Evolutionary conservation across 148 eudicot species (phyloP).

Genomic region (Arbutus unedo): DNA sequence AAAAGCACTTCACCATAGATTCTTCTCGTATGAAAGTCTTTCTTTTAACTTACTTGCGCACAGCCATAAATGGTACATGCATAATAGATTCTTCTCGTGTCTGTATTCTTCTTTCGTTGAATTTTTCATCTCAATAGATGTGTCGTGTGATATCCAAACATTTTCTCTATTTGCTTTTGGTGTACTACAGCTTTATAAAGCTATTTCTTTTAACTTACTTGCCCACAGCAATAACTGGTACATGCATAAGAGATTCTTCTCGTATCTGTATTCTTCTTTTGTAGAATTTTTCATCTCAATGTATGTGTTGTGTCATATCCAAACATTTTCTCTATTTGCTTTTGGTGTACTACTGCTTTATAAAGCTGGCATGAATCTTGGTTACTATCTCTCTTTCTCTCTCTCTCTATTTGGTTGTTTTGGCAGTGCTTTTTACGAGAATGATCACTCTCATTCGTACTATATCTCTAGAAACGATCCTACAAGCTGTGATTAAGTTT

Average conservation of each 20-base stretch:
- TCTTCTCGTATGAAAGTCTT: not conserved
- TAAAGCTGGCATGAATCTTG: not conserved
- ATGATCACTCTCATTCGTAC: not conserved
- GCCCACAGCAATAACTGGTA: not conserved
- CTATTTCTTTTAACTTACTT: not conserved
- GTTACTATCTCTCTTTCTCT: not conserved
- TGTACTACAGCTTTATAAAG: not conserved
- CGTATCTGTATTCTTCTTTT: not conserved
- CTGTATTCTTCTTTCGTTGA: not conserved
- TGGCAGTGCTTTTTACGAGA: not conserved
- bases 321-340: slow-evolving; percentile 1
- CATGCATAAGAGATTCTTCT: not conserved
- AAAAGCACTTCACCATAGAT: too few species aligned
- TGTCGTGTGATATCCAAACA: not conserved
- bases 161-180: slow-evolving; percentile 6
- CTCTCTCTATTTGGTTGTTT: not conserved
- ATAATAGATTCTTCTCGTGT: not conserved
- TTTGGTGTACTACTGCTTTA: not conserved
- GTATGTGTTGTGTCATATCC: not conserved
- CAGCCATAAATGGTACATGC: not conserved
- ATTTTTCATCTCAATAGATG: not conserved
- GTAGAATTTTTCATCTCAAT: not conserved
- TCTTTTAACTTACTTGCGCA: not conserved
- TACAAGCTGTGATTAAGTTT: not conserved
- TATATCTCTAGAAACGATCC: not conserved